phyloP scores from a whole-genome alignment of 2,329 filamentous ascomycete genomes.

The Sphaerulina populicola region DNA sequence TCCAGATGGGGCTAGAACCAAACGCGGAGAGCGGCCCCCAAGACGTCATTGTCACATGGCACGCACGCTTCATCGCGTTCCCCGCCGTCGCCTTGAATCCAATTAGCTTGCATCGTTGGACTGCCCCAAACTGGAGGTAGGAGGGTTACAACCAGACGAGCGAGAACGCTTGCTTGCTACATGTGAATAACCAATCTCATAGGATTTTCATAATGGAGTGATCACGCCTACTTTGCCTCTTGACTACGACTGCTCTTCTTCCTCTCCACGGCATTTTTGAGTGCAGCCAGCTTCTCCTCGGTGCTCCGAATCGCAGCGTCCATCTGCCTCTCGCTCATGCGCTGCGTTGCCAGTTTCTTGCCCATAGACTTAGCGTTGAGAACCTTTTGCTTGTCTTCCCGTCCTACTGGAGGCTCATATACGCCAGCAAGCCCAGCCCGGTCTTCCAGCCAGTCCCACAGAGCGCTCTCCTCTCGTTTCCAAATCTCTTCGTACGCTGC shows the following conservation, averaged over 20 bases:
- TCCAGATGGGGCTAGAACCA: too few species aligned
- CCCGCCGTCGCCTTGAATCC: too few species aligned
- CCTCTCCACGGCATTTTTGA: conserved; percentile 64
- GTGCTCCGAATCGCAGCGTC: conserved; percentile 73
- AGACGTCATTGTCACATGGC: too few species aligned
- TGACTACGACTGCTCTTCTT: conserved; percentile 36
- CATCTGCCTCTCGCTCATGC: conserved; percentile 76
- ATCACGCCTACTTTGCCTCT: not conserved
- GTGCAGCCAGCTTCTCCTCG: conserved; percentile 68
- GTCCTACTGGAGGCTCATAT: conserved; percentile 23
- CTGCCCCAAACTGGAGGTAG: too few species aligned
- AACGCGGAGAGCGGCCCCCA: too few species aligned
- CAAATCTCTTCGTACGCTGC: conserved; percentile 91
- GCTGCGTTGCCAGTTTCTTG: conserved; percentile 42
- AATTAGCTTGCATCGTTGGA: too few species aligned
- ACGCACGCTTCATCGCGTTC: too few species aligned
- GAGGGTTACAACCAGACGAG: conserved; percentile 9
- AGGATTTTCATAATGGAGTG: conserved; percentile 4
- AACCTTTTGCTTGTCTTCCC: conserved; percentile 24
- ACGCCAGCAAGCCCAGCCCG: conserved; percentile 61
- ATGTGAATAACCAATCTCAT: not conserved
- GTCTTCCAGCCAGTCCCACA: conserved; percentile 92
- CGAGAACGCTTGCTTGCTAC: conserved; percentile 22
- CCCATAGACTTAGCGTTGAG: conserved; percentile 23
- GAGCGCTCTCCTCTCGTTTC: conserved; percentile 73